A percentile compares a stretch with the other conserved stretches of the same genome.
These are phyloP conservation scores for Alternaria sp. DNA, from an alignment of 2,329 filamentous ascomycete species.

Conservation along the genomic window DNA sequence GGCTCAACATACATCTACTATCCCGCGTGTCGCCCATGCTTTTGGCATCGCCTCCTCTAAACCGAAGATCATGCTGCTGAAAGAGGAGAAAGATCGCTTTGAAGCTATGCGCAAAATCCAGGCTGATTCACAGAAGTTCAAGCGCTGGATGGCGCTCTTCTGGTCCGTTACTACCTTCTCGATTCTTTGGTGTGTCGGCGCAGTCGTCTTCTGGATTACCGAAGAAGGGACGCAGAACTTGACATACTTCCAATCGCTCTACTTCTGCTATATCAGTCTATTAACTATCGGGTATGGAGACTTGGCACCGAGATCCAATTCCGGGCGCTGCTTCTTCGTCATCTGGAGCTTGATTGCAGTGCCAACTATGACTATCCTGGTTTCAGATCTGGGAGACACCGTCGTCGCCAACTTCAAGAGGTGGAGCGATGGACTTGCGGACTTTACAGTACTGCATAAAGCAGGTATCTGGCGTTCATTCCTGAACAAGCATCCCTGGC, in stretches of 20 bases:
- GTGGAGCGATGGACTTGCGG: conserved; percentile 67
- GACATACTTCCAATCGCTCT: conserved; percentile 81
- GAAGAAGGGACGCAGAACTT: conserved; percentile 64
- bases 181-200: conserved; percentile 81
- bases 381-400: conserved; percentile 72
- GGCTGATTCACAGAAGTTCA: conserved; percentile 67
- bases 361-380: conserved; percentile 84
- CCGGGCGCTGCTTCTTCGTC: conserved; percentile 87
- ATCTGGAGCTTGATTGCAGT: conserved; percentile 88
- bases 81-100: conserved; percentile 72
- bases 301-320: conserved; percentile 75
- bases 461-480: conserved; percentile 62
- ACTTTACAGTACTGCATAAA: conserved; percentile 72
- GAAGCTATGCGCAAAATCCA: conserved; percentile 84
- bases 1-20: conserved; percentile 10
- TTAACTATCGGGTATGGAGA: conserved; percentile 91
- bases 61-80: conserved; percentile 63
- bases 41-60: conserved; percentile 34
- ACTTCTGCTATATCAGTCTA: conserved; percentile 85
- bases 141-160: conserved; percentile 76
- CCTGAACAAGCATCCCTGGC: conserved; percentile 58
- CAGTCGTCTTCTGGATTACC: conserved; percentile 73
- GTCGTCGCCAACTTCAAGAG: conserved; percentile 73
- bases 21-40: conserved; percentile 20
- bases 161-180: conserved; percentile 74